Percentiles rank a stretch among this genome's conserved stretches.
Evolutionary conservation across 176 grass and related monocot species (phyloP).

Genomic region (Poa pratensis): DNA sequence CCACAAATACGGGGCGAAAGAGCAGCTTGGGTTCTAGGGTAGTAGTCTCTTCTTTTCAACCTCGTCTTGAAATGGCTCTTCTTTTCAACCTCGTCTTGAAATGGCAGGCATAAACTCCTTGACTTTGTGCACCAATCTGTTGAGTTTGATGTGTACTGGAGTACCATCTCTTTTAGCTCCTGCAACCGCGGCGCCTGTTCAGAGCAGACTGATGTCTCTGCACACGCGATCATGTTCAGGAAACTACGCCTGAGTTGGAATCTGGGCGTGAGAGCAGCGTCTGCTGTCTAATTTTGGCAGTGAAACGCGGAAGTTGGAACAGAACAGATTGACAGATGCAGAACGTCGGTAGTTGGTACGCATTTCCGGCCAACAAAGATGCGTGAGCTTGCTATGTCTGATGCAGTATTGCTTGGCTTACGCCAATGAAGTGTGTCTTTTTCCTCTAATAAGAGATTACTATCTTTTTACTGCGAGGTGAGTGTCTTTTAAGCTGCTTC

Average conservation of each 20-base stretch:
- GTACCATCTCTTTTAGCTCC: not conserved
- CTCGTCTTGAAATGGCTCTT: not conserved
- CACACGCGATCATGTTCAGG: not conserved
- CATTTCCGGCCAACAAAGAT: not conserved
- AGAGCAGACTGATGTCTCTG: not conserved
- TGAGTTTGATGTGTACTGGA: not conserved
- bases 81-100: not conserved
- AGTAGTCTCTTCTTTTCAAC: not conserved
- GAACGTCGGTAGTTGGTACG: not conserved
- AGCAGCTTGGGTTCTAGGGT: too few species aligned
- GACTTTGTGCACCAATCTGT: not conserved
- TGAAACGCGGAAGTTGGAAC: slow-evolving; percentile 6
- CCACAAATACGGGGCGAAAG: not conserved
- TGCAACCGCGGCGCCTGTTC: not conserved
- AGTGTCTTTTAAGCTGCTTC: not conserved
- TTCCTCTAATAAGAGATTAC: not conserved
- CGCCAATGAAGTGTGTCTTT: not conserved
- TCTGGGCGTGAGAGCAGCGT: not conserved
- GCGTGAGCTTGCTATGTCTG: not conserved
- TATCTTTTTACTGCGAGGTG: not conserved
- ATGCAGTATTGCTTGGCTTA: not conserved
- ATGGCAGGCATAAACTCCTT: not conserved
- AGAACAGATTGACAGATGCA: not conserved
- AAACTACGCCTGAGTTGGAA: not conserved
- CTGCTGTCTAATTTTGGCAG: not conserved